Evolutionary conservation across 2,329 filamentous ascomycete genomes (phyloP), one percentile per base, ranked within the genome.

Genomic region (Nemania serpens): DNA sequence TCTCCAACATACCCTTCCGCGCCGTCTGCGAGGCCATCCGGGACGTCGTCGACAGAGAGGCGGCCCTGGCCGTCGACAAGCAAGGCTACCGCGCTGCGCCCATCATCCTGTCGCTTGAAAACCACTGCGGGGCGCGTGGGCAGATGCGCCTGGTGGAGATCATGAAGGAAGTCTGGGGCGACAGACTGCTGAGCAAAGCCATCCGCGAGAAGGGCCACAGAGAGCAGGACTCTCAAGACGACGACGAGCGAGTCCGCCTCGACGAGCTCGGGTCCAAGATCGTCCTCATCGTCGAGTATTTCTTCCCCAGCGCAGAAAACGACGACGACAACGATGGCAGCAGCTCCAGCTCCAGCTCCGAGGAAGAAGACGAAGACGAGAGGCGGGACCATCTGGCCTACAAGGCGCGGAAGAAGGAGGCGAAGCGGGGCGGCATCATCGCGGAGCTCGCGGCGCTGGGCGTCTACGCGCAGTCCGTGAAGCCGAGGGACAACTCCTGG

Each of bases 381-480:
- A 77, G 73, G 55, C 66, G 71, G 5, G 84, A 82, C 0, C 81
- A 79, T 33, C 73, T 81, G 55, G 77, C 78, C 17, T 89, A 88
- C 74, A 80, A 81, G 56, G 75, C 75, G 33, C 80, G 83, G 70
- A 83, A 82, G 67, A 82, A 83, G 68, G 72, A 79, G 0, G 75
- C 78, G 0, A 76, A 77, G 0, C 71, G 77, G 2, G 76, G 76
- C 6, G 70, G 78, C 57, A 89, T 90, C 66, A 78, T 90, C 20
- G 85, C 87, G 0, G 87, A 89, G 66, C 81, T 90, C 1, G 86
- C 86, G 1, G 83, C 82, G 43, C 77, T 90, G 0, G 88, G 88
- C 3, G 85, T 90, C 1, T 90, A 90, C 65, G 88, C 87, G 0
- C 88, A 90, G 70, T 88, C 85, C 0, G 86, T 90, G 58, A 90